Evolutionary conservation across 345 rosid genomes (phyloP), one percentile per base, ranked within the genome.

Genomic region (Balakata baccata): DNA sequence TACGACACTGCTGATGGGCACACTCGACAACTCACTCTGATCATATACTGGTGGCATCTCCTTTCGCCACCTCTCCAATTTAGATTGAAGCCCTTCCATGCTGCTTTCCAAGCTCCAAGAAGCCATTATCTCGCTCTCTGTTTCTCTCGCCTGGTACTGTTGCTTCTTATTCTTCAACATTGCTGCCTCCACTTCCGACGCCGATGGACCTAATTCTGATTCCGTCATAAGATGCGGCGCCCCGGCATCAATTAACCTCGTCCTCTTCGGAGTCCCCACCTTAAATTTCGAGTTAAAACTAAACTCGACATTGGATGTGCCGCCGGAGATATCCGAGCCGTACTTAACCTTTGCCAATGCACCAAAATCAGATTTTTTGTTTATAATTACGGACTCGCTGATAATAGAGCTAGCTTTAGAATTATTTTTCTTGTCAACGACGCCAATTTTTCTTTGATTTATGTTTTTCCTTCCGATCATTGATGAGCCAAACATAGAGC

Each of bases 201-300:
- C 87, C 0, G 98, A 92, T 0, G 98, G 98, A 10, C 98, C 99
- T 68, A 91, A 57, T 25, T 95, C 97, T 0, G 98, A 89, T 52
- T 88, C 89, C 0, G 95, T 89, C 70, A 87, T 73, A 8, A 80
- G 61, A 20, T 20, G 7, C 18, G 72, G 76, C 29, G 74, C 18
- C 20, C 79, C 81, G 3, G 75, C 83, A 13, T 64, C 29, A 50
- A 29, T 29, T 29, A 29, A 29, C 34, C 79, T 86, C 37, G 3
- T 79, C 3, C 73, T 74, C 66, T 77, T 77, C 49, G 82, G 82
- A 13, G 80, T 74, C 18, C 81, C 85, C 51, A 74, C 53, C 64
- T 81, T 67, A 73, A 29, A 63, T 46, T 38, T 34, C 23, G 50
- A 65, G 18, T 2, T 25, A 38, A 77, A 64, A 16, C 75, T 23